phyloP scores from a whole-genome alignment of 441 rosid genomes.

The Francoa sonchifolia region DNA sequence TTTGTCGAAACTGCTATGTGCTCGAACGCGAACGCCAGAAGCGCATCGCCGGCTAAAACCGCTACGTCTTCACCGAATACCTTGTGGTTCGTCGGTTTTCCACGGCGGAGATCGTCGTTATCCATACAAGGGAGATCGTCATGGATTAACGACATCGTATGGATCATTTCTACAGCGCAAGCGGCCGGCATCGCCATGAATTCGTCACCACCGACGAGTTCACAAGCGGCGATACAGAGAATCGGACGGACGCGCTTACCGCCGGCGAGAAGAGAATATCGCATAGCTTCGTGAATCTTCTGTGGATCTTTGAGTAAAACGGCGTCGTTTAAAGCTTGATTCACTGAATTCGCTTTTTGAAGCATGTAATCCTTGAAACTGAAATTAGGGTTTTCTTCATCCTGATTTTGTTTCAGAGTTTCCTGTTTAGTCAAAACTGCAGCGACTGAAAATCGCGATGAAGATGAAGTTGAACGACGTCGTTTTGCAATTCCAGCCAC shows the following conservation, averaged over 20 bases:
- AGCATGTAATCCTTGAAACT: constrained; percentile 16
- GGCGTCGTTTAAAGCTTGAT: constrained; percentile 21
- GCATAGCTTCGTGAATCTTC: constrained; percentile 21
- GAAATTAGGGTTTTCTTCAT: too few relatives aligned
- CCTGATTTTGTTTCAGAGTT: too few relatives aligned
- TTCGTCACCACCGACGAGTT: constrained; percentile 31
- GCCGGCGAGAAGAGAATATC: constrained; percentile 31
- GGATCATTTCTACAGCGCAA: constrained; percentile 36
- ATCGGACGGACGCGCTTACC: constrained; percentile 31
- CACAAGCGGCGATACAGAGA: constrained; percentile 29
- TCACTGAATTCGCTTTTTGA: constrained; percentile 15
- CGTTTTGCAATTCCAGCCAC: too few relatives aligned
- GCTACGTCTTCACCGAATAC: constrained; percentile 27
- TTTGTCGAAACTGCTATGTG: constrained; percentile 11
- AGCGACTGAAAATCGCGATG: too few relatives aligned
- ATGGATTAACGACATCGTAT: constrained; percentile 27
- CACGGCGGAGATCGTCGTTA: constrained; percentile 27
- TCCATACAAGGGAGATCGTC: constrained; percentile 48
- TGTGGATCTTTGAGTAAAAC: constrained; percentile 15
- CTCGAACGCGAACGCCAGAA: constrained; percentile 25
- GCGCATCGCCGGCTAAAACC: constrained; percentile 22
- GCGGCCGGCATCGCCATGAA: constrained; percentile 21
- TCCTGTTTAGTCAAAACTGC: too few relatives aligned
- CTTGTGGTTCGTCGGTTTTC: constrained; percentile 34
- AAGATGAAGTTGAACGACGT: too few relatives aligned